Conservation (phyloP, 2,329 filamentous ascomycete species). For the Aspergillus sp. region DNA sequence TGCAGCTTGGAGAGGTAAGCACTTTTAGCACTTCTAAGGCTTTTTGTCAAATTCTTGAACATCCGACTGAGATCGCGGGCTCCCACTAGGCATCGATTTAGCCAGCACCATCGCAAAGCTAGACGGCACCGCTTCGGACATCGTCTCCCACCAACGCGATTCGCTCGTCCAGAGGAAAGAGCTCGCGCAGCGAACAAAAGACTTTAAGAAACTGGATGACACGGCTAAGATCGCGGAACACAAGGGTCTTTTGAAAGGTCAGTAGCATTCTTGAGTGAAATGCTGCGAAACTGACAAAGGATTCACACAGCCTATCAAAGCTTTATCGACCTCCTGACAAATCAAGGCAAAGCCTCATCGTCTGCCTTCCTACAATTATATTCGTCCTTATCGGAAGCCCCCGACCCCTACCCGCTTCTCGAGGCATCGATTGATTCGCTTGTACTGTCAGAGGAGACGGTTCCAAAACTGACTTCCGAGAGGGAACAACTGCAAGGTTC, state of each 20-base stretch:
- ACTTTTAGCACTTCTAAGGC: background rate
- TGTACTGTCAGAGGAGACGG: conserved; percentile 80
- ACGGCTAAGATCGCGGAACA: conserved; percentile 75
- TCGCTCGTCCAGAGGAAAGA: conserved; percentile 96
- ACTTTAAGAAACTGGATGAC: conserved; percentile 92
- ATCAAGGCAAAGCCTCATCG: conserved; percentile 89
- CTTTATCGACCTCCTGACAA: conserved; percentile 93
- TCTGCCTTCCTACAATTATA: conserved; percentile 90
- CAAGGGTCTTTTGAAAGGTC: conserved; percentile 82
- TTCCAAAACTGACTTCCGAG: conserved; percentile 82
- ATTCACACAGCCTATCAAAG: conserved; percentile 70
- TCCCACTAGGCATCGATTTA: conserved; percentile 67
- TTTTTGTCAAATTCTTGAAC: background rate
- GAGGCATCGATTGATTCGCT: conserved; percentile 95
- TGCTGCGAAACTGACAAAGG: too few species aligned
- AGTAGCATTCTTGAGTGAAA: conserved; percentile 1
- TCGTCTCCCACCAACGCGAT: conserved; percentile 86
- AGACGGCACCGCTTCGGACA: conserved; percentile 89
- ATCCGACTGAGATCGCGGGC: conserved; percentile 3
- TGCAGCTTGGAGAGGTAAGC: conserved; percentile 89
- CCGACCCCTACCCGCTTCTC: conserved; percentile 90
- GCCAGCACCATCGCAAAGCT: conserved; percentile 74
- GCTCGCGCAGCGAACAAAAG: conserved; percentile 96
- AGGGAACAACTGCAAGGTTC: conserved; percentile 79
- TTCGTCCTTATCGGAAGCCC: conserved; percentile 85